Base-by-base conservation (phyloP, 140 eudicot genomes). In the Erigeron philadelphicus region DNA sequence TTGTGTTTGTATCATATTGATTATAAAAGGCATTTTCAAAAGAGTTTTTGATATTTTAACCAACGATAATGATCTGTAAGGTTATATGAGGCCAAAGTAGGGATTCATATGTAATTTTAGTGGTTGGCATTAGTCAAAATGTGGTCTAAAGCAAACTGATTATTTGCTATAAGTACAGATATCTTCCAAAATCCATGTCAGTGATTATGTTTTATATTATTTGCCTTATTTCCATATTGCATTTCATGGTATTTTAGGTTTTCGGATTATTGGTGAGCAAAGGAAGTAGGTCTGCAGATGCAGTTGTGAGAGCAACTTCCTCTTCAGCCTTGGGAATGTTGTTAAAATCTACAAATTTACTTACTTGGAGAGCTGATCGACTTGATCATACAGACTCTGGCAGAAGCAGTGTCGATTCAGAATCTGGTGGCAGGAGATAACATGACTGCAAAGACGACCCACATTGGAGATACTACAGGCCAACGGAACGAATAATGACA, bases 281-380 rank as follows among this genome's bases (percentile, higher is more conserved):
- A 75, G 89, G 86, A 75, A 89, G 84, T 44, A 86, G 84, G 41
- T 93, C 96, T 8, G 42, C 92, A 45, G 95, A 93, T 80, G 90
- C 90, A 66, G 80, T 84, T 2, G 98, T 93, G 49, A 81, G 96
- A 83, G 95, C 98, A 56, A 85, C 96, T 18, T 79, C 94, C 68
- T 86, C 96, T 40, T 86, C 88, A 46, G 87, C 98, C 38, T 65
- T 89, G 11, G 90, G 98, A 25, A 76, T 93, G 82, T 72, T 93
- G 50, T 79, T 93, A 5, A 93, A 87, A 61, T 90, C 98, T 7
- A 60, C 81, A 40, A 80, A 81, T 80, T 80, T 87, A 41, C 43
- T 73, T 61, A 84, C 90, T 2, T 93, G 98, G 98, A 87, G 87
- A 83, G 82, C 68, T 43, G 88, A 80, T 50, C 83, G 94, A 66